Evolutionary conservation across 2,329 filamentous ascomycete genomes (phyloP), one percentile per base, ranked within the genome.

Genomic region (Hymenoscyphus fraxineus): DNA sequence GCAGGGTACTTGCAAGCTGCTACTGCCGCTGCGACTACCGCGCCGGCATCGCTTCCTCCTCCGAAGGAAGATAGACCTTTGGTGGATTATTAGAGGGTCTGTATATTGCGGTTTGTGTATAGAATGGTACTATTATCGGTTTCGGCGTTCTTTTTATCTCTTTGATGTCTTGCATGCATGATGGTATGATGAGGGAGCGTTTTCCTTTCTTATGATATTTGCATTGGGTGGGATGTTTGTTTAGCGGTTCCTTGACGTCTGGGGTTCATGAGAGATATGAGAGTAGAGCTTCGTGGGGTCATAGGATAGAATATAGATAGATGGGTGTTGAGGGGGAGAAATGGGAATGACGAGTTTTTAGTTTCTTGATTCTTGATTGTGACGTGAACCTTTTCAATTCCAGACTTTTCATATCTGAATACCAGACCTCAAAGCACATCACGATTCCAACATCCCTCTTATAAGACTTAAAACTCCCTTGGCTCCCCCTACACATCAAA

Each of bases 1-100:
- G 63, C 64, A 4, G 32, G 41, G 19, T 73, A 69, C 58, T 55
- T 67, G 40, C 68, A 69, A 63, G 32, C 62, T 38, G 41, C 19
- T 15, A n/a, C 44, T 47, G 35, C 47, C 6, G 13, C 16, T 10
- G 35, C 35, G 16, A 44, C 19, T 12, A 9, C 44, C 4, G 44
- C 44, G 22, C 19, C 44, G 10, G 19, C n/a, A 51, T 16, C 44
- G 10, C 44, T 27, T 51, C 44, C 44, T 51, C 54, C 27, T 13
- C 54, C 27, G 4, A 19, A 57, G 16, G 54, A 57, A 57, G 27
- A 57, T 3, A 31, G 54, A 38, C 27, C 27, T 57, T 57, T 57
- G 22, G 27, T 57, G 54, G 54, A 57, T 57, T 57, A 57, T 32
- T 57, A 51, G 44, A 51, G 16, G 19, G 44, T 51, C n/a, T 51